These are phyloP conservation scores for Talaromyces amestolkiae DNA, from an alignment of 2,329 filamentous ascomycete species.

Conservation along the genomic window DNA sequence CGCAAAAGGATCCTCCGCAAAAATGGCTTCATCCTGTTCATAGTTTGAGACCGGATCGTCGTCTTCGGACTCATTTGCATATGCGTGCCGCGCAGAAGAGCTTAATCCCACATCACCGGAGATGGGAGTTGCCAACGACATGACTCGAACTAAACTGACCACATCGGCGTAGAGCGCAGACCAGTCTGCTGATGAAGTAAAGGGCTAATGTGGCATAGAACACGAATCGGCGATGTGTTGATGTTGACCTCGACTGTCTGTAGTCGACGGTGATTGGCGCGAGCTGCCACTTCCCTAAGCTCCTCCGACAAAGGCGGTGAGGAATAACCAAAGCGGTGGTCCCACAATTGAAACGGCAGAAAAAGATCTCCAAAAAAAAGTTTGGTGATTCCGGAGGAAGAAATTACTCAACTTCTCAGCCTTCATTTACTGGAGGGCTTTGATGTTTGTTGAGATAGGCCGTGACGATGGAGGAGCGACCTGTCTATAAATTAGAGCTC, in stretches of 20 bases:
- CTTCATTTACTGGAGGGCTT: slow-evolving; percentile 32
- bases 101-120: slow-evolving; percentile 22
- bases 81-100: slow-evolving; percentile 17
- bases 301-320: slow-evolving; percentile 28
- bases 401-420: slow-evolving; percentile 24
- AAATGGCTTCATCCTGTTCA: slow-evolving; percentile 23
- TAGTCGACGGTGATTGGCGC: slow-evolving; percentile 11
- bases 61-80: slow-evolving; percentile 21
- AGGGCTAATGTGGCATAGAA: background rate
- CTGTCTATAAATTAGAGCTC: slow-evolving; percentile 52
- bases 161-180: slow-evolving; percentile 15
- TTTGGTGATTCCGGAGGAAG: slow-evolving; percentile 18
- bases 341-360: slow-evolving; percentile 28
- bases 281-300: slow-evolving; percentile 1
- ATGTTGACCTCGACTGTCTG: background rate
- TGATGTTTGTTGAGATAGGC: slow-evolving; percentile 32
- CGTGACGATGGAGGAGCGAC: slow-evolving; percentile 38
- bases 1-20: slow-evolving; percentile 29
- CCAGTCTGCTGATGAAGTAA: slow-evolving; percentile 8
- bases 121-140: slow-evolving; percentile 27
- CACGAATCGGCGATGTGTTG: background rate
- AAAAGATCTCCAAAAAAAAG: slow-evolving; percentile 32
- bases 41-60: slow-evolving; percentile 25
- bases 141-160: slow-evolving; percentile 25
- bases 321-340: background rate